phyloP scores from a whole-genome alignment of 768 basidiomycete genomes.

The Obba rivulosa region DNA sequence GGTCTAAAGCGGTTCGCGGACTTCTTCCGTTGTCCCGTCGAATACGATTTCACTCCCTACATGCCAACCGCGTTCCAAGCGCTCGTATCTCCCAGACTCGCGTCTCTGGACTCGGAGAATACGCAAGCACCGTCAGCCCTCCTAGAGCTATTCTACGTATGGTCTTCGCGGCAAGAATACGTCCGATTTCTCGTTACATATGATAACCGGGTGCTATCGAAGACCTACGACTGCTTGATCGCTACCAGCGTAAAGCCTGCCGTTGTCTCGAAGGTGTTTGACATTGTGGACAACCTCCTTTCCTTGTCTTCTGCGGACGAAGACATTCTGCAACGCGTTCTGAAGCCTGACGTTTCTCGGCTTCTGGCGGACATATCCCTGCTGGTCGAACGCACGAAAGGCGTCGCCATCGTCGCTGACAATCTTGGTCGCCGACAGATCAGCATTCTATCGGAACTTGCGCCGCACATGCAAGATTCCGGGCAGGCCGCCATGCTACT shows the following conservation, averaged over 20 bases:
- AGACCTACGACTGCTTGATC: conserved; percentile 76
- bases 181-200: conserved; percentile 63
- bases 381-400: conserved; percentile 61
- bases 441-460: conserved; percentile 70
- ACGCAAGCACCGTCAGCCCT: conserved; percentile 88
- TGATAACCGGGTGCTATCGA: conserved; percentile 63
- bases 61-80: conserved; percentile 59
- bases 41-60: conserved; percentile 73
- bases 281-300: conserved; percentile 74
- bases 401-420: conserved; percentile 39
- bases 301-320: conserved; percentile 47
- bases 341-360: conserved; percentile 65
- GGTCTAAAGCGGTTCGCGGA: conserved; percentile 84
- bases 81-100: conserved; percentile 80
- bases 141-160: conserved; percentile 77
- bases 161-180: conserved; percentile 58
- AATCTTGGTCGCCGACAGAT: conserved; percentile 81
- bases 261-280: conserved; percentile 77
- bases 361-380: conserved; percentile 69
- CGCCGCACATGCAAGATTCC: conserved; percentile 65
- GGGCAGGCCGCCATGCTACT: conserved; percentile 71
- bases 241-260: conserved; percentile 83
- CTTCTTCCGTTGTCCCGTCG: conserved; percentile 73
- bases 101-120: conserved; percentile 73
- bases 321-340: conserved; percentile 42